Conservation (phyloP, 1,284 basidiomycete species). For the Malassezia caprae region DNA sequence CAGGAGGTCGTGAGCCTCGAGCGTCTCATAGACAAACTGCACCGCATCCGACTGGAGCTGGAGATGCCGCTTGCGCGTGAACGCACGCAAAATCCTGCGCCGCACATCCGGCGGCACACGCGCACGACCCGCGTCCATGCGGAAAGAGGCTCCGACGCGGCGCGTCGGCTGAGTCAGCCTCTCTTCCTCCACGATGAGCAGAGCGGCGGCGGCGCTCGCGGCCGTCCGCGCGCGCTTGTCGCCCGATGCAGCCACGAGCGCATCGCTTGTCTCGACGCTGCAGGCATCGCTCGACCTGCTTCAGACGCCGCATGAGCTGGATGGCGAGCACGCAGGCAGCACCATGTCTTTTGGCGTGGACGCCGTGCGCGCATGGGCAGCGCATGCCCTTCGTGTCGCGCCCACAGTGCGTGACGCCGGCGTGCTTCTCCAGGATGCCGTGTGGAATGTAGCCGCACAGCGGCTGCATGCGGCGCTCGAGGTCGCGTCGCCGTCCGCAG, state of each 20-base stretch:
- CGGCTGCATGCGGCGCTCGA: background rate
- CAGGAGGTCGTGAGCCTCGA: slow-evolving; percentile 35
- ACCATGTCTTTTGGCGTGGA: slow-evolving; percentile 14
- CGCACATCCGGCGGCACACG: slow-evolving; percentile 32
- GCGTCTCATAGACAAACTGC: slow-evolving; percentile 34
- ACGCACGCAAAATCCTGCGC: slow-evolving; percentile 32
- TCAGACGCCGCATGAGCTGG: slow-evolving; percentile 4
- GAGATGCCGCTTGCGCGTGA: slow-evolving; percentile 40
- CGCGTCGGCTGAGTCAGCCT: background rate
- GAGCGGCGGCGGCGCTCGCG: background rate
- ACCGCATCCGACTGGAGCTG: slow-evolving; percentile 44
- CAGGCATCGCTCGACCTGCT: background rate
- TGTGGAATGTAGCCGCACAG: background rate
- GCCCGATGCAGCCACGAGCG: background rate
- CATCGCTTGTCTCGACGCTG: background rate
- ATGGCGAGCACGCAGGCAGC: slow-evolving; percentile 1
- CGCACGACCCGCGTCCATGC: slow-evolving; percentile 2
- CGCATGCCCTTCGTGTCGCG: background rate
- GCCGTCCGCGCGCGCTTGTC: background rate
- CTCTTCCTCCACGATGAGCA: background rate
- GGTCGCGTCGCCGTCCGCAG: background rate
- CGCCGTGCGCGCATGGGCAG: background rate
- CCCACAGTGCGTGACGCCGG: background rate
- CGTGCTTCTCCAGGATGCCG: background rate
- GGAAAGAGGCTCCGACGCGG: background rate